phyloP scores from a whole-genome alignment of 148 eudicot species.

The Gaultheria prostrata region DNA sequence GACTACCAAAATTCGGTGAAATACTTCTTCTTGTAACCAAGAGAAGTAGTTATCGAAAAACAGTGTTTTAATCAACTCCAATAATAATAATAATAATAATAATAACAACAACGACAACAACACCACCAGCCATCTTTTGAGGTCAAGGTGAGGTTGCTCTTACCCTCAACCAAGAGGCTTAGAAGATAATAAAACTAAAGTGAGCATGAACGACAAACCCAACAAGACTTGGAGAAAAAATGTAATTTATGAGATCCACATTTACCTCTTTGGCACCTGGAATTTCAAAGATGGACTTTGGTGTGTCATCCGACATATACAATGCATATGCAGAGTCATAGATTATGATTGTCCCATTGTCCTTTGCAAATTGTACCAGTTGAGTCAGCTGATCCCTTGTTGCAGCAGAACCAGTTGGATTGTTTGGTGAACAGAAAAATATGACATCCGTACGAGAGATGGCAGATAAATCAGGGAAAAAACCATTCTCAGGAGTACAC shows the following conservation, averaged over 20 bases:
- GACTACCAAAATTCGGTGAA: background rate
- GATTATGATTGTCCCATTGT: slow-evolving; percentile 77
- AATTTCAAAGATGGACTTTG: slow-evolving; percentile 67
- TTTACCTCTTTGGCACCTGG: slow-evolving; percentile 89
- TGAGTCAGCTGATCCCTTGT: slow-evolving; percentile 48
- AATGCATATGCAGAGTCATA: slow-evolving; percentile 74
- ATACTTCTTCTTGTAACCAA: background rate
- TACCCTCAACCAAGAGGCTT: background rate
- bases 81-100: background rate
- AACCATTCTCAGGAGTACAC: slow-evolving; percentile 54
- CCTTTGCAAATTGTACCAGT: slow-evolving; percentile 64
- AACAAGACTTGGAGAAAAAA: slow-evolving; percentile 81
- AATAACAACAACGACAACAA: background rate
- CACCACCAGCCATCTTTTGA: background rate
- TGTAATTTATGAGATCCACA: slow-evolving; percentile 87
- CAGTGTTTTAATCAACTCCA: background rate
- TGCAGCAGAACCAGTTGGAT: slow-evolving; percentile 88
- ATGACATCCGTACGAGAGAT: slow-evolving; percentile 67
- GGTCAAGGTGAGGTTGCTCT: background rate
- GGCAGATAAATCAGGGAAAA: slow-evolving; percentile 58
- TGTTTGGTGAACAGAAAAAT: slow-evolving; percentile 89
- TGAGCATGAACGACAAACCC: slow-evolving; percentile 91
- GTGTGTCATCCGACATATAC: slow-evolving; percentile 60
- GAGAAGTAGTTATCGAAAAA: background rate
- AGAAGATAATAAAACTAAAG: slow-evolving; percentile 23